A percentile compares a stretch with the other conserved stretches of the same genome.
Conservation (phyloP, 2,329 filamentous ascomycete species). For the Sclerotinia spermophila region DNA sequence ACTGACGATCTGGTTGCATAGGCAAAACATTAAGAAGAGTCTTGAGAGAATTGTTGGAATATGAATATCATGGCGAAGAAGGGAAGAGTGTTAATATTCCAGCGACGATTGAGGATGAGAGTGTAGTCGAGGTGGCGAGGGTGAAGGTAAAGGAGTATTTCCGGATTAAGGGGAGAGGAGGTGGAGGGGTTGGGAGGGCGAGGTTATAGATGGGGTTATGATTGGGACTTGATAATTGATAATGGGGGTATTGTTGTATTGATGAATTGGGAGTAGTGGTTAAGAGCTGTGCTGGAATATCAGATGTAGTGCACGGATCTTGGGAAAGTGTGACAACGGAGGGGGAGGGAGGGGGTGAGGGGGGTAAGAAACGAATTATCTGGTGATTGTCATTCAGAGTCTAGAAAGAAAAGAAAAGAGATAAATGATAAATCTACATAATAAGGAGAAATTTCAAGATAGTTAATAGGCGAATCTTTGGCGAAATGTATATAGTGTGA, state of each 20-base stretch:
- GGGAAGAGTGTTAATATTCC: slow-evolving; percentile 69
- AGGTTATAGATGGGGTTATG: slow-evolving; percentile 43
- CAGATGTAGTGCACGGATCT: too few relatives aligned
- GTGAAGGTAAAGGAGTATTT: slow-evolving; percentile 75
- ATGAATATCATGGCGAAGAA: slow-evolving; percentile 76
- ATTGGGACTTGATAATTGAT: background rate
- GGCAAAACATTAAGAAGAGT: slow-evolving; percentile 86
- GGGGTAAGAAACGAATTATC: too few relatives aligned
- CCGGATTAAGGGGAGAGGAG: slow-evolving; percentile 39
- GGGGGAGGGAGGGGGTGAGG: too few relatives aligned
- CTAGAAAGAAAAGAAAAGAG: too few relatives aligned
- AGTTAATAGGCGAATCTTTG: too few relatives aligned
- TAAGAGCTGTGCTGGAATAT: background rate
- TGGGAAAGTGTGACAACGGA: too few relatives aligned
- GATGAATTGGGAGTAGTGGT: background rate
- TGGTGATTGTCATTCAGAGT: too few relatives aligned
- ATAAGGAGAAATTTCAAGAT: too few relatives aligned
- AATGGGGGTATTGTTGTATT: background rate
- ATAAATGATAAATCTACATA: too few relatives aligned
- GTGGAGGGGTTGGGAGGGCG: slow-evolving; percentile 33
- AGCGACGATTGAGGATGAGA: slow-evolving; percentile 78
- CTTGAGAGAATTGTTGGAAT: slow-evolving; percentile 78
- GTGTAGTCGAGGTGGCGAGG: slow-evolving; percentile 71
- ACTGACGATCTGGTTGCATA: slow-evolving; percentile 42
- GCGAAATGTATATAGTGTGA: too few relatives aligned